Conservation (phyloP, 305 asterid species). For the Fraxinus latifolia region DNA sequence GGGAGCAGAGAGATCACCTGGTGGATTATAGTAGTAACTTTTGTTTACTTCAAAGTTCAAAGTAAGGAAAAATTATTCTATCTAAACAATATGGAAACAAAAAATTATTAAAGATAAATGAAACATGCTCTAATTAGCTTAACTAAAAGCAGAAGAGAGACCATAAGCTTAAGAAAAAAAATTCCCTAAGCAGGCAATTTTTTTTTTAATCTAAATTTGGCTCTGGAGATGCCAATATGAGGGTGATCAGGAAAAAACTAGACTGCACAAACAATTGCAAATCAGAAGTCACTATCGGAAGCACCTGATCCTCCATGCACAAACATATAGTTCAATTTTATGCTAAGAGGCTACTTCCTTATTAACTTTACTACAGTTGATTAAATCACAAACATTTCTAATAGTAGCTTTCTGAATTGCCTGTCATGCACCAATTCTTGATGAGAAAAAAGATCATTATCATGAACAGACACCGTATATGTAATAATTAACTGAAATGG, state of each 20-base stretch:
- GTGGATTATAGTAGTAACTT: background rate
- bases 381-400: background rate
- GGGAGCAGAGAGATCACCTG: slow-evolving; percentile 91
- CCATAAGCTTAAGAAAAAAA: background rate
- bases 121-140: background rate
- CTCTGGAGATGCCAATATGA: background rate
- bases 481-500: background rate
- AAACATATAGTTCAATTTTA: background rate
- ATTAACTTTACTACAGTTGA: background rate
- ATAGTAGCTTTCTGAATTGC: no score
- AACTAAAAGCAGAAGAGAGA: background rate
- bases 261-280: background rate
- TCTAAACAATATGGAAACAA: background rate
- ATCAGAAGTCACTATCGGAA: background rate
- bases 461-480: background rate
- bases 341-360: background rate
- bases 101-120: background rate
- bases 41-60: background rate
- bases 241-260: background rate
- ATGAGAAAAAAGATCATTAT: background rate
- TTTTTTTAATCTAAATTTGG: background rate
- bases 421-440: background rate
- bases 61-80: background rate
- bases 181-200: background rate
- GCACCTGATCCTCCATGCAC: background rate